Conservation (phyloP, 164 flowering plant species). For the Akebia trifoliata region DNA sequence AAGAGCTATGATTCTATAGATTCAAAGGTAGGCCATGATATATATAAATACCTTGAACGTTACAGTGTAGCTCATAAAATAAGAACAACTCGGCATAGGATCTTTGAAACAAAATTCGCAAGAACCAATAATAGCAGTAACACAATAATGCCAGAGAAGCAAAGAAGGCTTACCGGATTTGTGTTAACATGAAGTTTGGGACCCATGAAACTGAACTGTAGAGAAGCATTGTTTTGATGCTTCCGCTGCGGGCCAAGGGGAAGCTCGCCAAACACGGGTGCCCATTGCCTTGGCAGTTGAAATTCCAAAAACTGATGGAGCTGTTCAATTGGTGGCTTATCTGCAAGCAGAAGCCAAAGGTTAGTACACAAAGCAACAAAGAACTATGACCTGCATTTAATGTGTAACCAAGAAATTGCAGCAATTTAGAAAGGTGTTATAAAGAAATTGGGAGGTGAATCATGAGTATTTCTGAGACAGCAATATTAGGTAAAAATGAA, state of each 20-base stretch:
- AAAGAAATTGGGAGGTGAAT: too few species aligned
- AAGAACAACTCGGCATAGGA: neutral
- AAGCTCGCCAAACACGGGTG: constrained; percentile 90
- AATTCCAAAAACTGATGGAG: constrained; percentile 93
- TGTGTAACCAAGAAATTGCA: too few species aligned
- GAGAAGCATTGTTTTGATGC: constrained; percentile 48
- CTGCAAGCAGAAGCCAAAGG: constrained; percentile 34
- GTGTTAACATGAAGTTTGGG: constrained; percentile 85
- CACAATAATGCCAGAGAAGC: neutral
- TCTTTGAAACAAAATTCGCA: neutral
- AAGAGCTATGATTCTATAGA: too few species aligned
- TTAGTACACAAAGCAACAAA: neutral
- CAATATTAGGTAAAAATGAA: too few species aligned
- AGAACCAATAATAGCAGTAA: neutral
- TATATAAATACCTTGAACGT: neutral
- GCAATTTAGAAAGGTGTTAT: neutral
- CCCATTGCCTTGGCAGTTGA: constrained; percentile 96
- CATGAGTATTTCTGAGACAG: too few species aligned
- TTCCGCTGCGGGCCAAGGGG: constrained; percentile 87
- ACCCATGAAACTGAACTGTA: constrained; percentile 86
- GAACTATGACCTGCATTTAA: neutral
- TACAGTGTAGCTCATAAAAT: neutral
- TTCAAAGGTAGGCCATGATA: too few species aligned
- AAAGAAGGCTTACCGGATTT: constrained; percentile 43
- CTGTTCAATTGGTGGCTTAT: constrained; percentile 90